Conservation (phyloP, 495 filamentous ascomycete species). For the Chlorociboria aeruginascens region DNA sequence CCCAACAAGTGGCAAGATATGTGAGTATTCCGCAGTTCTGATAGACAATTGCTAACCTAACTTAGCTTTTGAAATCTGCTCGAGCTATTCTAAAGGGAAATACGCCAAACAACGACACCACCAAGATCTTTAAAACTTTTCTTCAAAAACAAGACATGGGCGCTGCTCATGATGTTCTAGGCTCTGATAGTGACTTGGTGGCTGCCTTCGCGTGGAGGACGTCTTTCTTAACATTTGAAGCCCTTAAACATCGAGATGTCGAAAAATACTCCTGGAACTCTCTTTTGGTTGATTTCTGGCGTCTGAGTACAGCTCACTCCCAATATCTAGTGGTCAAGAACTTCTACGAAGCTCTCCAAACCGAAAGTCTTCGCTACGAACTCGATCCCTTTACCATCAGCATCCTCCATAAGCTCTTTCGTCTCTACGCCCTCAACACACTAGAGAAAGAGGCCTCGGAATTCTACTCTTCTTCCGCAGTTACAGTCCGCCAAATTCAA, state of each 20-base stretch:
- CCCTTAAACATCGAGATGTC: slow-evolving; percentile 56
- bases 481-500: slow-evolving; percentile 52
- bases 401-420: slow-evolving; percentile 51
- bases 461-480: slow-evolving; percentile 52
- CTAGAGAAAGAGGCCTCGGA: slow-evolving; percentile 53
- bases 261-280: slow-evolving; percentile 61
- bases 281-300: slow-evolving; percentile 62
- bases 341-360: slow-evolving; percentile 56
- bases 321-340: slow-evolving; percentile 61
- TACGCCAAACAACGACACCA: slow-evolving; percentile 20
- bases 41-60: background rate
- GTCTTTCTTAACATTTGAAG: slow-evolving; percentile 58
- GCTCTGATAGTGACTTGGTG: slow-evolving; percentile 49
- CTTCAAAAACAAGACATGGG: slow-evolving; percentile 50
- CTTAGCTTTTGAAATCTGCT: slow-evolving; percentile 30
- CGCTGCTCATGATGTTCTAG: slow-evolving; percentile 54
- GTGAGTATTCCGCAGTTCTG: slow-evolving; percentile 2
- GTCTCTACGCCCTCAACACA: slow-evolving; percentile 51
- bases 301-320: slow-evolving; percentile 53
- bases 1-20: slow-evolving; percentile 66
- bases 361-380: slow-evolving; percentile 25
- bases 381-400: slow-evolving; percentile 39
- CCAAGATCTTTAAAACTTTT: slow-evolving; percentile 42
- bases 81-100: slow-evolving; percentile 45
- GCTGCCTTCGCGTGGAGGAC: slow-evolving; percentile 60